Conservation (phyloP, 164 flowering plant species). For the Piper betle region DNA sequence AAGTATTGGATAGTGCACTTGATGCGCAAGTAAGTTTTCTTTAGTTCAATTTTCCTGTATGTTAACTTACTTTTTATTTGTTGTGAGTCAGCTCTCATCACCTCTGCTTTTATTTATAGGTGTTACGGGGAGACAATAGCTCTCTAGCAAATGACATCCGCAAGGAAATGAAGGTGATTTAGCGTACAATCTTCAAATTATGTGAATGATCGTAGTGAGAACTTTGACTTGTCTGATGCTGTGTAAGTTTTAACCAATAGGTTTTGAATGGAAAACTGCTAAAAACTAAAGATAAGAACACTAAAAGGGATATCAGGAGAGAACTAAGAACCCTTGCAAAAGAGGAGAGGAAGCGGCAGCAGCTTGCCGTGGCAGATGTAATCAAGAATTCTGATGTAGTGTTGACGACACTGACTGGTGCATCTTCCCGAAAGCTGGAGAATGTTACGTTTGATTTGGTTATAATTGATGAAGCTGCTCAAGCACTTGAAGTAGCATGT, state of each 20-base stretch:
- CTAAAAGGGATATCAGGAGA: conserved; percentile 79
- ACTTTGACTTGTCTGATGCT: no score
- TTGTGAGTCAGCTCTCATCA: background rate
- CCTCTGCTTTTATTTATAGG: conserved; percentile 24
- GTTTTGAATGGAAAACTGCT: conserved; percentile 77
- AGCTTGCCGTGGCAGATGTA: conserved; percentile 89
- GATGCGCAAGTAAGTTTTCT: conserved; percentile 70
- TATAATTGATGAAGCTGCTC: conserved; percentile 99
- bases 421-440: conserved; percentile 58
- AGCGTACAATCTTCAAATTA: background rate
- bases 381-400: conserved; percentile 78
- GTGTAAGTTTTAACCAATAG: conserved; percentile 15
- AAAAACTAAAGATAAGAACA: conserved; percentile 75
- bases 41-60: background rate
- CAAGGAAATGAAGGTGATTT: conserved; percentile 92
- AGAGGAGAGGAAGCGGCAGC: conserved; percentile 95
- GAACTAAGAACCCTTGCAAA: conserved; percentile 86
- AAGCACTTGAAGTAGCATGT: conserved; percentile 96
- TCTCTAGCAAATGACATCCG: conserved; percentile 90
- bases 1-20: conserved; percentile 92
- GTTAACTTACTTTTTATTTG: background rate
- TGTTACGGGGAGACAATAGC: conserved; percentile 87
- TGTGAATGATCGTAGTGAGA: background rate
- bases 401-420: conserved; percentile 90
- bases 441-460: conserved; percentile 73